Percentiles rank a stretch among this genome's conserved stretches.
These are phyloP conservation scores for Aureobasidium uvarum DNA, from an alignment of 2,329 filamentous ascomycete genomes.

Conservation along the genomic window DNA sequence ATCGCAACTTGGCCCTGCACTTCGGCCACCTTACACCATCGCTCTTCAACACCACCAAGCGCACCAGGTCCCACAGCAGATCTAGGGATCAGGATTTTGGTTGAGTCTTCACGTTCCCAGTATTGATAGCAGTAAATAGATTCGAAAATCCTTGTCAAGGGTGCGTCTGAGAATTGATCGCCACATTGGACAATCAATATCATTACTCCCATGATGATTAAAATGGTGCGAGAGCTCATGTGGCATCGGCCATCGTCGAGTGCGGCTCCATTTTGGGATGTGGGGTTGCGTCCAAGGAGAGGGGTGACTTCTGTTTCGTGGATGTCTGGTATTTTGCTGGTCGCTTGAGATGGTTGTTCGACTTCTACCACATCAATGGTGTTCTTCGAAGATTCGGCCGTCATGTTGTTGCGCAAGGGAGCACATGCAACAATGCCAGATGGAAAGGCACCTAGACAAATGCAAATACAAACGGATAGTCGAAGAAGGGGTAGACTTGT, in stretches of 20 bases:
- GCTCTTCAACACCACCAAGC: slow-evolving; percentile 42
- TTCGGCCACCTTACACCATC: slow-evolving; percentile 49
- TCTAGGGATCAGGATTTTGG: slow-evolving; percentile 33
- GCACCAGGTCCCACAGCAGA: slow-evolving; percentile 35
- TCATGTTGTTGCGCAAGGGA: slow-evolving; percentile 1
- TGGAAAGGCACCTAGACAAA: not conserved
- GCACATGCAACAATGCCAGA: not conserved
- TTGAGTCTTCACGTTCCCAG: slow-evolving; percentile 45
- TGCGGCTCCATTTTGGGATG: not conserved
- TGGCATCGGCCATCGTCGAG: not conserved
- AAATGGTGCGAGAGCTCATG: slow-evolving; percentile 28
- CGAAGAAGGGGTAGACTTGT: not conserved
- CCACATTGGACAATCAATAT: slow-evolving; percentile 49
- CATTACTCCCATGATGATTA: slow-evolving; percentile 38
- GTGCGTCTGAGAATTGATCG: slow-evolving; percentile 42
- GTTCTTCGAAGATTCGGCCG: not conserved
- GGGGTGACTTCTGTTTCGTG: slow-evolving; percentile 3
- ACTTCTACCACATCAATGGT: not conserved
- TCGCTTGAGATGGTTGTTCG: not conserved
- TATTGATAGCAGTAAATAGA: slow-evolving; percentile 54
- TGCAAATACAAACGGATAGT: not conserved
- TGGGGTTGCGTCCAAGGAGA: not conserved
- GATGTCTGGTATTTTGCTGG: not conserved
- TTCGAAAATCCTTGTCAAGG: slow-evolving; percentile 54
- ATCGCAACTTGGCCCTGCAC: slow-evolving; percentile 56